Percentiles rank a stretch among this genome's conserved stretches.
Evolutionary conservation across 2,329 filamentous ascomycete species (phyloP).

Genomic region (Podosphaera fusca): DNA sequence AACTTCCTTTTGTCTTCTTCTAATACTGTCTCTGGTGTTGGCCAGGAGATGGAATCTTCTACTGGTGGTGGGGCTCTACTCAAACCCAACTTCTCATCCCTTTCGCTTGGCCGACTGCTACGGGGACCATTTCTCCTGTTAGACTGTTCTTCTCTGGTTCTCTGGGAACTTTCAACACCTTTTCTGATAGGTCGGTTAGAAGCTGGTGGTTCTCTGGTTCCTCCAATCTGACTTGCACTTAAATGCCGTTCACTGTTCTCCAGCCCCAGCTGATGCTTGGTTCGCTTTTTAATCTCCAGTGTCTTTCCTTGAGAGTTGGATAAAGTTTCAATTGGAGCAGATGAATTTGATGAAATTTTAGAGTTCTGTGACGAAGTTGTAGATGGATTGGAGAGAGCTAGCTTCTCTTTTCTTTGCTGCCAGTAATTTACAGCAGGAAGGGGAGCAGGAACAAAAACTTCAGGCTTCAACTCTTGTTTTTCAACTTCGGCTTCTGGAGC

Average conservation of each 20-base stretch:
- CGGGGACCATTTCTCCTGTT: constrained; percentile 13
- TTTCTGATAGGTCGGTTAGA: constrained; percentile 19
- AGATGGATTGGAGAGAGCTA: constrained; percentile 23
- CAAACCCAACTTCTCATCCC: constrained; percentile 14
- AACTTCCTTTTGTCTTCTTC: constrained; percentile 56
- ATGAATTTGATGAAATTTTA: constrained; percentile 2
- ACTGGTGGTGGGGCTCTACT: constrained; percentile 35
- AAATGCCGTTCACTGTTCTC: constrained; percentile 19
- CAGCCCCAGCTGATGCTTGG: constrained; percentile 15
- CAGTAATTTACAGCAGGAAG: constrained; percentile 72
- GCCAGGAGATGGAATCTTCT: constrained; percentile 63
- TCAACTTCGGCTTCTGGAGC: constrained; percentile 25
- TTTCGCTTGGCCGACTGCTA: constrained; percentile 12
- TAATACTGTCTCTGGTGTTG: constrained; percentile 61
- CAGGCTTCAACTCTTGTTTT: constrained; percentile 32
- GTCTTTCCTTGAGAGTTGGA: constrained; percentile 9
- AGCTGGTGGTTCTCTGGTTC: constrained; percentile 8
- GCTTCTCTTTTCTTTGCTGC: constrained; percentile 51
- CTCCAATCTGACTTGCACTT: constrained; percentile 10
- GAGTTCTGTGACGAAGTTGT: constrained; percentile 4
- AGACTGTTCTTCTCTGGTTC: constrained; percentile 12
- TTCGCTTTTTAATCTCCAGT: constrained; percentile 19
- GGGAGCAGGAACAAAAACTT: constrained; percentile 53
- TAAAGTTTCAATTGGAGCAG: constrained; percentile 9
- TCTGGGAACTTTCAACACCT: constrained; percentile 16